Evolutionary conservation across 148 eudicot genomes (phyloP), one percentile per base, ranked within the genome.

Genomic region (Silene latifolia): DNA sequence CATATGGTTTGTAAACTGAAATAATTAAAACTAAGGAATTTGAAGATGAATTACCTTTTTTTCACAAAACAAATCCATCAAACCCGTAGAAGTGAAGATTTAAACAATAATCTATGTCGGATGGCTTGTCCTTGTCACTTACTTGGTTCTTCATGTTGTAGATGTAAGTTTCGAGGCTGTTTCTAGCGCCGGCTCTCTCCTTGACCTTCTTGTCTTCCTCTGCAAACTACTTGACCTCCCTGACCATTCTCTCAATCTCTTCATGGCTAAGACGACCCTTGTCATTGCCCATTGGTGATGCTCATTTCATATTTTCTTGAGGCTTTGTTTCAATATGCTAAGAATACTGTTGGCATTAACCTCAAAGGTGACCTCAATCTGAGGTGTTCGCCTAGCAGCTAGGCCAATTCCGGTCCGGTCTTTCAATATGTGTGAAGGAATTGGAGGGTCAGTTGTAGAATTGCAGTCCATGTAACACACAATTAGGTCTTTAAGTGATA

Each of bases 311-410:
- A 80, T 73, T 78, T 78, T 12, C 86, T 85, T 0, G 86, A 81
- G 71, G 89, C 91, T 64, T 88, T 86, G 83, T 86, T 87, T 79
- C n/a, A n/a, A n/a, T 88, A 83, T 0, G 91, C 91, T 84, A 7
- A 86, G 78, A 67, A 86, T 90, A 75, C 89, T 88, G 8, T 88
- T 88, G 75, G 88, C 91, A 42, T 90, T 90, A 3, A 85, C 94
- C 74, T 90, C 94, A 63, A 90, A 90, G 25, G 94, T 90, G 59
- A 90, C 94, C 76, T 90, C 89, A 42, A 90, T 90, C 35, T 86
- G 91, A 47, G 94, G 91, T 4, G 89, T 88, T 78, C 93, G 91
- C 72, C 94, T 90, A 27, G 29, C 29, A 27, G 29, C 29, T 27
- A 2, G 2, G 29, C 29, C 29, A 27, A 27, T 27, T 27, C 29